Base-by-base conservation (phyloP, 2,329 filamentous ascomycete species). In the Fusarium domesticum region DNA sequence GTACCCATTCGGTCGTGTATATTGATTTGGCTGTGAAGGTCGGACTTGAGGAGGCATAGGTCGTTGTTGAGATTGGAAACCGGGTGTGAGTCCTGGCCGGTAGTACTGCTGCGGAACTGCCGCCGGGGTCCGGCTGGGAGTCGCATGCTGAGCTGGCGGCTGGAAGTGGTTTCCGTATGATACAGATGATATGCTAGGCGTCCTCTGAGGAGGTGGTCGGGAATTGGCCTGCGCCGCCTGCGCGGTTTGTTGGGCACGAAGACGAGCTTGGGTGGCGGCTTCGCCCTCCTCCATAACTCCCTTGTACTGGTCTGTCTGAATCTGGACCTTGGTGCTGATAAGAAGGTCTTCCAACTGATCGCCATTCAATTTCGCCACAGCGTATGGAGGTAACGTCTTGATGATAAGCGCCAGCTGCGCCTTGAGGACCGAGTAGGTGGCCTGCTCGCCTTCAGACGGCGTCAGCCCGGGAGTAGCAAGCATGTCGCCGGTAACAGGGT, bases 231-330 rank as follows among this genome's bases (percentile, higher is more conserved):
- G 58, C 39, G 64, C 64, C 28, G 60, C 61, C 37, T 68, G 64
- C n/a, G 31, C 31, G 15, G 31, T n/a, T 39, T 54, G 52, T 31
- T 62, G 62, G 35, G 71, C 70, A 40, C 71, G 64, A 25, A 74
- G 58, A 32, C 77, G 73, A 35, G 75, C 72, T 34, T 80, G 77
- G 23, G 76, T 64, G 32, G 77, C 78, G 31, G 75, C 75, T 53
- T 89, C 85, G 55, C 95, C 89, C 57, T 92, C 88, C 56, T 95
- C 89, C 80, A 95, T 84, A 4, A 85, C 81, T 5, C 90, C 90
- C 51, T 78, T 80, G 64, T 87, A 87, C 58, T 89, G 82, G 39
- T 85, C 82, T 6, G 78, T 82, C 48, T 87, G 81, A 36, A 95
- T 73, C 47, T 89, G 70, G 16, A 96, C 78, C 62, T 83, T 89